These are phyloP conservation scores for Physocladia obscura DNA, from an alignment of 192 early-diverging fungal genomes.

Conservation along the genomic window DNA sequence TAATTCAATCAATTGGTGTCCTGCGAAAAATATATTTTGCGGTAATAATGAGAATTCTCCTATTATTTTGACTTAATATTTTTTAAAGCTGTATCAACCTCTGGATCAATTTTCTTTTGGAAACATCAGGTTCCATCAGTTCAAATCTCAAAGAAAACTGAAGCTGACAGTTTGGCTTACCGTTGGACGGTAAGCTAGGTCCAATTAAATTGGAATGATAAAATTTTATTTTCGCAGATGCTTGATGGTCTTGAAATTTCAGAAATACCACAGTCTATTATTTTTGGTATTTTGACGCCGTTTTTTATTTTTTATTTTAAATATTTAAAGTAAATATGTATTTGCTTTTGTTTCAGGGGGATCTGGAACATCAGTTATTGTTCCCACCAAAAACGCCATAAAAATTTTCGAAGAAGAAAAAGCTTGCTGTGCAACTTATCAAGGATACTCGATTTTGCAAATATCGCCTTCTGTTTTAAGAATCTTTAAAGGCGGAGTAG, in stretches of 20 bases:
- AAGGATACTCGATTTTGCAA: slow-evolving; percentile 16
- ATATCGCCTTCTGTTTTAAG: slow-evolving; percentile 10
- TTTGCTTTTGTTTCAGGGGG: slow-evolving; percentile 5
- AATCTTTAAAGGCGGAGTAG: slow-evolving; percentile 24
- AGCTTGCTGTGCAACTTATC: slow-evolving; percentile 21
- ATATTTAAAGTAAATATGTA: not conserved
- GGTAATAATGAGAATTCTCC: not conserved
- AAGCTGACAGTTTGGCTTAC: slow-evolving; percentile 4
- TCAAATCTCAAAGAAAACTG: slow-evolving; percentile 1
- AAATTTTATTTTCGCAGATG: not conserved
- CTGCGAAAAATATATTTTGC: slow-evolving; percentile 8
- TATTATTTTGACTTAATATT: not conserved
- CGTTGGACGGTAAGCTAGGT: slow-evolving; percentile 27
- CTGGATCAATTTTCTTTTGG: slow-evolving; percentile 14
- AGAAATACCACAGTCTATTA: not conserved
- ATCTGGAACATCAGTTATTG: slow-evolving; percentile 17
- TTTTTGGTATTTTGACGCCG: not conserved
- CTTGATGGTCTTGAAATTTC: not conserved
- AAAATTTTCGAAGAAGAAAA: slow-evolving; percentile 27
- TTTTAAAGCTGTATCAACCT: not conserved
- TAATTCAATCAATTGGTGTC: slow-evolving; percentile 7
- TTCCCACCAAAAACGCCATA: not conserved
- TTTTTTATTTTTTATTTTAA: not conserved
- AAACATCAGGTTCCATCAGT: not conserved
- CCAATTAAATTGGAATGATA: not conserved